phyloP scores from a whole-genome alignment of 83 land plant genomes.

The Picea abies region DNA sequence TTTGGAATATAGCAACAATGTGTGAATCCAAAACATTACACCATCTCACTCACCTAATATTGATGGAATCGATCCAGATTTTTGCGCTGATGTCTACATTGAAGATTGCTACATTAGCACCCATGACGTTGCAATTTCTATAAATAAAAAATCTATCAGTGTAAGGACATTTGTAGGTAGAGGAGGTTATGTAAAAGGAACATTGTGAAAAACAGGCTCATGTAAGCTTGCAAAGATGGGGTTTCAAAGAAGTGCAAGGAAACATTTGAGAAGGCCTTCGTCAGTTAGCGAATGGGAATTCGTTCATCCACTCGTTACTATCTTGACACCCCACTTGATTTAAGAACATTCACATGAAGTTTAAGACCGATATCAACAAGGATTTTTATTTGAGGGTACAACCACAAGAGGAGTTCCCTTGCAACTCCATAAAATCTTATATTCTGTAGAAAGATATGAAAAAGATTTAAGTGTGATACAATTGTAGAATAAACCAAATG shows the following conservation, averaged over 20 bases:
- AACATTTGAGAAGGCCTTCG: too few species aligned
- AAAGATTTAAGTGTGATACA: background rate
- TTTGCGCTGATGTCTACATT: constrained; percentile 67
- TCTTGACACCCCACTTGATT: too few species aligned
- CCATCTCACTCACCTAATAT: constrained; percentile 39
- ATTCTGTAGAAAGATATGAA: background rate
- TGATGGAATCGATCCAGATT: constrained; percentile 58
- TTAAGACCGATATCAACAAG: too few species aligned
- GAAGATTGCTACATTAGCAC: constrained; percentile 77
- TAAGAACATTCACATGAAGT: too few species aligned
- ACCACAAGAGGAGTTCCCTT: too few species aligned
- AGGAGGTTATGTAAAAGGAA: constrained; percentile 69
- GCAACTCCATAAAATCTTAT: too few species aligned
- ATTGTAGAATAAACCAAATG: too few species aligned
- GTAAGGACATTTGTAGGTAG: constrained; percentile 75
- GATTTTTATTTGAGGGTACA: too few species aligned
- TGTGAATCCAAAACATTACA: constrained; percentile 28
- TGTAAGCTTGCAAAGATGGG: too few species aligned
- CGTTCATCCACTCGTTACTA: too few species aligned
- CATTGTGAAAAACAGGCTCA: constrained; percentile 21
- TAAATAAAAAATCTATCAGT: constrained; percentile 65
- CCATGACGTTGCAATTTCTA: constrained; percentile 70
- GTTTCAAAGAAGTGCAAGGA: too few species aligned
- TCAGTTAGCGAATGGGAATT: too few species aligned
- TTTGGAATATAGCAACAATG: constrained; percentile 85